Conservation (phyloP, 768 basidiomycete species). For the Kwoniella newhampshirensis region DNA sequence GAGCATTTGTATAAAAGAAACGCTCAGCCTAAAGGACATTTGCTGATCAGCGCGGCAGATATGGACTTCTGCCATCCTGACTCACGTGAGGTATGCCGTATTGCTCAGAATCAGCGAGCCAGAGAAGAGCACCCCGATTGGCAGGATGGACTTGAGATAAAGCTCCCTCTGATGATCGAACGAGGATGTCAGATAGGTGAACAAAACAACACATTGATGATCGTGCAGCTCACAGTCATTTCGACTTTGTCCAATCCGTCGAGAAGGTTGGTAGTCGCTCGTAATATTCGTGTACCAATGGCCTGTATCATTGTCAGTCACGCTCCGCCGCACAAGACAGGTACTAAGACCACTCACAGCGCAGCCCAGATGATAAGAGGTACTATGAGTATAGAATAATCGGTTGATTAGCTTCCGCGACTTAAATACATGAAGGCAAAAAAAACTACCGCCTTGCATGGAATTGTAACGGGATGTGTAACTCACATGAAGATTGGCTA, state of each 20-base stretch:
- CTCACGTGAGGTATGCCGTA: slow-evolving; percentile 66
- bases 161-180: slow-evolving; percentile 31
- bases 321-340: background rate
- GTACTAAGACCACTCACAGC: slow-evolving; percentile 31
- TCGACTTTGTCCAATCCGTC: slow-evolving; percentile 47
- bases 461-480: background rate
- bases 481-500: slow-evolving; percentile 50
- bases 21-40: slow-evolving; percentile 76
- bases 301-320: slow-evolving; percentile 26
- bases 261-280: slow-evolving; percentile 48
- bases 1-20: slow-evolving; percentile 56
- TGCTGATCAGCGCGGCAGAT: slow-evolving; percentile 46
- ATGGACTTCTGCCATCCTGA: too few species aligned
- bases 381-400: slow-evolving; percentile 24
- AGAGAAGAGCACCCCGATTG: slow-evolving; percentile 90
- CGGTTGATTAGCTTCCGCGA: background rate
- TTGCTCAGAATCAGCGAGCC: slow-evolving; percentile 88
- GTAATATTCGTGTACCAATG: slow-evolving; percentile 45
- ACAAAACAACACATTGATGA: background rate
- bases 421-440: background rate
- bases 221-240: slow-evolving; percentile 43
- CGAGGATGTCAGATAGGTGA: background rate
- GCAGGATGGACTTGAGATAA: slow-evolving; percentile 80
- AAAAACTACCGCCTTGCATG: background rate
- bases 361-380: slow-evolving; percentile 48